Conservation (phyloP, 192 early-diverging fungal species). For the Linnemannia zychae region DNA sequence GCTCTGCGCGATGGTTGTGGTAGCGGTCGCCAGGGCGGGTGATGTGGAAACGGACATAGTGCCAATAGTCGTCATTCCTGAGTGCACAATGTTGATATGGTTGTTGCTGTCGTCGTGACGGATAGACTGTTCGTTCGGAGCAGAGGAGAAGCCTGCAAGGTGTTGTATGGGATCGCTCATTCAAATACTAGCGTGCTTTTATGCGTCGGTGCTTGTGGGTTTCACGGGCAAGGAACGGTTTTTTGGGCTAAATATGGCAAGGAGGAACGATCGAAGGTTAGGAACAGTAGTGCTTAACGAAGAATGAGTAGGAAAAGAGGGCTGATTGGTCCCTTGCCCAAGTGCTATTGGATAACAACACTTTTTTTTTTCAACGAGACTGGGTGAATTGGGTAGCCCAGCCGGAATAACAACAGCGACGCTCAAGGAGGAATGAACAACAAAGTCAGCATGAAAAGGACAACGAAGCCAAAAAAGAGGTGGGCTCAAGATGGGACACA, state of each 20-base stretch:
- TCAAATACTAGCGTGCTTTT: neutral
- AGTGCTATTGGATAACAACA: neutral
- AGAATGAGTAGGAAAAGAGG: neutral
- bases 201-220: neutral
- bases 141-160: slow-evolving; percentile 15
- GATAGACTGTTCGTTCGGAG: slow-evolving; percentile 13
- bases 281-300: slow-evolving; percentile 1
- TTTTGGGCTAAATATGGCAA: slow-evolving; percentile 1
- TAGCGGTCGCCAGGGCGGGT: neutral
- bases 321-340: neutral
- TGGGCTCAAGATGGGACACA: neutral
- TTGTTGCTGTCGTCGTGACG: slow-evolving; percentile 9
- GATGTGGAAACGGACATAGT: neutral
- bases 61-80: neutral
- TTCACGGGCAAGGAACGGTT: neutral
- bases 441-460: neutral
- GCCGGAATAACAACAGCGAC: neutral
- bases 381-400: neutral
- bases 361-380: neutral
- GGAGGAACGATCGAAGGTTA: slow-evolving; percentile 4
- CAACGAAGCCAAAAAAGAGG: slow-evolving; percentile 1
- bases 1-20: neutral
- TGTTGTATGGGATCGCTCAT: slow-evolving; percentile 26
- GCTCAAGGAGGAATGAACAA: slow-evolving; percentile 9
- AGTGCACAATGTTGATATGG: slow-evolving; percentile 17